Conservation (phyloP, 371 early-diverging fungal genomes). For the Choanephora cucurbitarum region DNA sequence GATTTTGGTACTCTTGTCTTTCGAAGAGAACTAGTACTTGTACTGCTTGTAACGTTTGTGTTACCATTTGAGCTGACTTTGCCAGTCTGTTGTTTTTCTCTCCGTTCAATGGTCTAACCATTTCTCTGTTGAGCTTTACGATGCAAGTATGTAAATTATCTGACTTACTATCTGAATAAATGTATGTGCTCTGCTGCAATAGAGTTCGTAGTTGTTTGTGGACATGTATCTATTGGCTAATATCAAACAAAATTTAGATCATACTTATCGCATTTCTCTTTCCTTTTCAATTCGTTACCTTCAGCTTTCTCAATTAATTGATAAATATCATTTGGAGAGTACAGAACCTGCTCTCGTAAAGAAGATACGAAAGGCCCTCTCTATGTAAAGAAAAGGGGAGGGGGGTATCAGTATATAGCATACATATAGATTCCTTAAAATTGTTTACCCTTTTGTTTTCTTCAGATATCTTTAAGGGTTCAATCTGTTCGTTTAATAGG, state of each 20-base stretch:
- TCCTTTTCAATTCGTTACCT: conserved; percentile 33
- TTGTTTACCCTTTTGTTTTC: conserved; percentile 44
- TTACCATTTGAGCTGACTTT: background rate
- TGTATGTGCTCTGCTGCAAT: conserved; percentile 89
- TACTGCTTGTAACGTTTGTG: conserved; percentile 9
- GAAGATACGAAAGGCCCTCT: conserved; percentile 88
- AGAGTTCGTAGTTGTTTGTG: conserved; percentile 84
- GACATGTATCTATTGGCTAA: conserved; percentile 77
- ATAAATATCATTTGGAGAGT: conserved; percentile 79
- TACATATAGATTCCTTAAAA: too few species aligned
- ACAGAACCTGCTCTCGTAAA: conserved; percentile 87
- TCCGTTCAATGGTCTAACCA: too few species aligned
- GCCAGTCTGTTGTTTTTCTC: too few species aligned
- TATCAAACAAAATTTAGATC: background rate
- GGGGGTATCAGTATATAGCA: background rate
- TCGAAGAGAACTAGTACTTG: conserved; percentile 10
- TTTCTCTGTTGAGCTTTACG: too few species aligned
- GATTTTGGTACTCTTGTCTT: conserved; percentile 11
- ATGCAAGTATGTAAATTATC: background rate
- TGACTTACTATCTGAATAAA: conserved; percentile 64
- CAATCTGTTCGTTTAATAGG: conserved; percentile 65
- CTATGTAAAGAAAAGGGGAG: conserved; percentile 47
- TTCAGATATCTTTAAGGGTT: conserved; percentile 53
- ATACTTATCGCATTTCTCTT: background rate
- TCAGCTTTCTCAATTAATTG: conserved; percentile 80